Conservation (phyloP, 140 eudicot species). For the Flaveria floridana region DNA sequence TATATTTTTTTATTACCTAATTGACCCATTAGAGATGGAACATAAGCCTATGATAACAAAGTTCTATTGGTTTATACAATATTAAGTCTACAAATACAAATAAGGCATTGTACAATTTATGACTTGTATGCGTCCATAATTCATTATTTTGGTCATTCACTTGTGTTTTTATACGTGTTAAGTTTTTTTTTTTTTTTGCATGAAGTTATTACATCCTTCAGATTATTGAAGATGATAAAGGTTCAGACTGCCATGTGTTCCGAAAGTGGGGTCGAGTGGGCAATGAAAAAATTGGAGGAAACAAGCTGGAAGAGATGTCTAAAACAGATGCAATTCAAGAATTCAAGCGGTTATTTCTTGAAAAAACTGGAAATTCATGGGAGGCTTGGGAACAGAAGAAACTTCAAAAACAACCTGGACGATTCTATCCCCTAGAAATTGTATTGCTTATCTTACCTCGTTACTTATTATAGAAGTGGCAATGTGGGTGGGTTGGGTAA, state of each 20-base stretch:
- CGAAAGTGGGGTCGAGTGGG: conserved; percentile 99
- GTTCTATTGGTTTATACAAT: neutral
- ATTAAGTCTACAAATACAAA: neutral
- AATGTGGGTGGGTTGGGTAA: conserved; percentile 24
- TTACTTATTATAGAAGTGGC: conserved; percentile 4
- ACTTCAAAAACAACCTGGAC: conserved; percentile 86
- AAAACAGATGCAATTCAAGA: conserved; percentile 65
- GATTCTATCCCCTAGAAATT: conserved; percentile 85
- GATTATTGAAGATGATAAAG: conserved; percentile 88
- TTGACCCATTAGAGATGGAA: neutral
- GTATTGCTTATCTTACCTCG: conserved; percentile 39
- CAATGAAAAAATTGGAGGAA: conserved; percentile 79
- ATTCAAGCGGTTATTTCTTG: conserved; percentile 80
- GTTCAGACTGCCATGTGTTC: conserved; percentile 76
- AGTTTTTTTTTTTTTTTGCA: conserved; percentile 27
- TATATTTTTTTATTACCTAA: neutral
- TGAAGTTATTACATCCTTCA: conserved; percentile 90
- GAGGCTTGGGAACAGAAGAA: conserved; percentile 73
- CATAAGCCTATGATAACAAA: neutral
- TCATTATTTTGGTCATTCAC: neutral
- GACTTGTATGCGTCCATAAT: neutral
- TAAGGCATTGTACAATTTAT: neutral
- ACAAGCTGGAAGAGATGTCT: conserved; percentile 61
- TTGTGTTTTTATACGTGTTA: conserved; percentile 1
- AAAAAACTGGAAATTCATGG: conserved; percentile 94